These are phyloP conservation scores for Penicillium sp. DNA, from an alignment of 2,329 filamentous ascomycete species.

Conservation along the genomic window DNA sequence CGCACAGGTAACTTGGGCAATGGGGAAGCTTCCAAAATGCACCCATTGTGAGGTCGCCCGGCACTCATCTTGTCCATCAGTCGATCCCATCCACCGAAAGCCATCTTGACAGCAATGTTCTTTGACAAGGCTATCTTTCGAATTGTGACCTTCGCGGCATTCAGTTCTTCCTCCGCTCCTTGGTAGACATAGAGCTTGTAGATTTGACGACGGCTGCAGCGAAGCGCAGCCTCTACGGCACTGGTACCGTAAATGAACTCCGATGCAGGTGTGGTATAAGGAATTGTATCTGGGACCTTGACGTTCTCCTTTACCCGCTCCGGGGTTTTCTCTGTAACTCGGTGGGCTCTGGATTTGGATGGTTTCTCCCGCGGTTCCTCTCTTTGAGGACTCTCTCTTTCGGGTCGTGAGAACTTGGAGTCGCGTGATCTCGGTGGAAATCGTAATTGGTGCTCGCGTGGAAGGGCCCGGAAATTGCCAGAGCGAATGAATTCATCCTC, in stretches of 20 bases:
- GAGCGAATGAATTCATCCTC: constrained; percentile 34
- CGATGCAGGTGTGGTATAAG: constrained; percentile 81
- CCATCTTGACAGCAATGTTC: constrained; percentile 58
- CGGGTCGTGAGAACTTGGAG: neutral
- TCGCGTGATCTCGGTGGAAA: constrained; percentile 7
- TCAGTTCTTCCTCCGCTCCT: constrained; percentile 54
- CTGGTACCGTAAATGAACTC: constrained; percentile 88
- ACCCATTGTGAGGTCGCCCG: constrained; percentile 85
- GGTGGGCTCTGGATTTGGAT: constrained; percentile 18
- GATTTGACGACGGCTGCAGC: constrained; percentile 67
- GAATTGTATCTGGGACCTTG: constrained; percentile 50
- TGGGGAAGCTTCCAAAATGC: constrained; percentile 82
- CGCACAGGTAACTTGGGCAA: constrained; percentile 71
- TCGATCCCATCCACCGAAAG: constrained; percentile 63
- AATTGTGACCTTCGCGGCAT: constrained; percentile 41
- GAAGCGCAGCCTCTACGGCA: constrained; percentile 77
- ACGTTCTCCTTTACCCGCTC: constrained; percentile 37
- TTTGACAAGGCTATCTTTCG: constrained; percentile 42
- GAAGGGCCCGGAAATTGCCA: constrained; percentile 31
- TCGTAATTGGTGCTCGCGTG: constrained; percentile 22
- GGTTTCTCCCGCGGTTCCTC: constrained; percentile 6
- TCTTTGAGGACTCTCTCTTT: neutral
- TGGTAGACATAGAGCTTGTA: constrained; percentile 82
- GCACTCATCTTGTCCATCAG: constrained; percentile 81
- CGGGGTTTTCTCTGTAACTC: constrained; percentile 27